Evolutionary conservation across 768 basidiomycete species (phyloP).

Genomic region (Panaeolus cyanescens): DNA sequence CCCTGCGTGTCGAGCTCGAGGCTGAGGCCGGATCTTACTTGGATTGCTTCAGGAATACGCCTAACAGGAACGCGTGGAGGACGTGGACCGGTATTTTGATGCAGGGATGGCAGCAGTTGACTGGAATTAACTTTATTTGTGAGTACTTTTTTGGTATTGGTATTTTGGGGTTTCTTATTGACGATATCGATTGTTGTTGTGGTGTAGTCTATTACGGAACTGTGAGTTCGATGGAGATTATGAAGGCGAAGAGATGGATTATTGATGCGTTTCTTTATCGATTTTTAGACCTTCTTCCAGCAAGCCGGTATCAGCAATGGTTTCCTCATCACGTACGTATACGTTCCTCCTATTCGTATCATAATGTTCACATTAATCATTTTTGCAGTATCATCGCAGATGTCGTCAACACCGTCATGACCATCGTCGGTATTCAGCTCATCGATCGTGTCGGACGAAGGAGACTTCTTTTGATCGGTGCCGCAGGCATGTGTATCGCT

Average conservation of each 20-base stretch:
- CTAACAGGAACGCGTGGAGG: slow-evolving; percentile 62
- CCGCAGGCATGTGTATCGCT: slow-evolving; percentile 79
- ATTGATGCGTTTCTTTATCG: slow-evolving; percentile 56
- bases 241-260: no score
- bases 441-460: slow-evolving; percentile 84
- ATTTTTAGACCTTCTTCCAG: slow-evolving; percentile 71
- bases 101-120: slow-evolving; percentile 66
- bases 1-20: slow-evolving; percentile 60
- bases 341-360: neutral
- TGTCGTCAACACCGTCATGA: slow-evolving; percentile 77
- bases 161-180: no score
- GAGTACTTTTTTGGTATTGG: no score
- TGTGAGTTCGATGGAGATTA: no score
- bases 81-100: slow-evolving; percentile 75
- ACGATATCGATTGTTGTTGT: no score
- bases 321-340: slow-evolving; percentile 50
- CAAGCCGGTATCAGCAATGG: slow-evolving; percentile 52
- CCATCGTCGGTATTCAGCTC: slow-evolving; percentile 73
- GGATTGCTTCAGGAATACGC: slow-evolving; percentile 55
- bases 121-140: slow-evolving; percentile 66
- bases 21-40: slow-evolving; percentile 59
- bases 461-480: slow-evolving; percentile 75
- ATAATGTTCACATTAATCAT: neutral
- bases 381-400: slow-evolving; percentile 41
- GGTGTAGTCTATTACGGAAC: slow-evolving; percentile 28